A percentile compares a stretch with the other conserved stretches of the same genome.
Conservation (phyloP, 2,329 filamentous ascomycete genomes). For the Fusarium penzigii region DNA sequence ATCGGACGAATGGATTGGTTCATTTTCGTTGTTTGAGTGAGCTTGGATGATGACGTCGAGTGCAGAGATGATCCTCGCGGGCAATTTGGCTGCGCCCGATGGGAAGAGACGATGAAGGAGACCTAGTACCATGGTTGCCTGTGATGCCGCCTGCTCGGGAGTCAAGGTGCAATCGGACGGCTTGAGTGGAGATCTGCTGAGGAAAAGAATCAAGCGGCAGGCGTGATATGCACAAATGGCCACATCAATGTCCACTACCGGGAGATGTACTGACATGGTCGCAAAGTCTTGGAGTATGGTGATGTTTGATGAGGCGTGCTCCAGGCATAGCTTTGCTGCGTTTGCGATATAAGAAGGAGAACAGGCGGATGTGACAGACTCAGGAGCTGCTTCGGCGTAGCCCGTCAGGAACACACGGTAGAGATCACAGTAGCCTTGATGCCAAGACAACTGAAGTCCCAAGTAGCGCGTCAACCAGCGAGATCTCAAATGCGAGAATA, state of each 20-base stretch:
- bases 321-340: slow-evolving; percentile 34
- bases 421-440: slow-evolving; percentile 42
- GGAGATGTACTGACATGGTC: not conserved
- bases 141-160: not conserved
- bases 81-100: not conserved
- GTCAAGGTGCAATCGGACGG: not conserved
- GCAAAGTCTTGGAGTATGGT: slow-evolving; percentile 28
- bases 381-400: slow-evolving; percentile 39
- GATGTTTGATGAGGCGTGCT: slow-evolving; percentile 39
- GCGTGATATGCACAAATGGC: slow-evolving; percentile 10
- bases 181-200: not conserved
- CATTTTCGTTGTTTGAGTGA: not conserved
- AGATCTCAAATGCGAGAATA: slow-evolving; percentile 5
- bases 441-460: slow-evolving; percentile 18
- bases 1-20: slow-evolving; percentile 2
- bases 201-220: slow-evolving; percentile 3
- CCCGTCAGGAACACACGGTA: slow-evolving; percentile 40
- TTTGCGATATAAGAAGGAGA: slow-evolving; percentile 18
- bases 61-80: not conserved
- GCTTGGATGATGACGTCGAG: not conserved
- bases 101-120: not conserved
- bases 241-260: slow-evolving; percentile 15
- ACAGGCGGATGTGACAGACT: not conserved
- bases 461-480: slow-evolving; percentile 21
- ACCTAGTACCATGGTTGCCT: not conserved